Evolutionary conservation across 441 rosid genomes (phyloP), one percentile per base, ranked within the genome.

Genomic region (Raphanus hybrid): DNA sequence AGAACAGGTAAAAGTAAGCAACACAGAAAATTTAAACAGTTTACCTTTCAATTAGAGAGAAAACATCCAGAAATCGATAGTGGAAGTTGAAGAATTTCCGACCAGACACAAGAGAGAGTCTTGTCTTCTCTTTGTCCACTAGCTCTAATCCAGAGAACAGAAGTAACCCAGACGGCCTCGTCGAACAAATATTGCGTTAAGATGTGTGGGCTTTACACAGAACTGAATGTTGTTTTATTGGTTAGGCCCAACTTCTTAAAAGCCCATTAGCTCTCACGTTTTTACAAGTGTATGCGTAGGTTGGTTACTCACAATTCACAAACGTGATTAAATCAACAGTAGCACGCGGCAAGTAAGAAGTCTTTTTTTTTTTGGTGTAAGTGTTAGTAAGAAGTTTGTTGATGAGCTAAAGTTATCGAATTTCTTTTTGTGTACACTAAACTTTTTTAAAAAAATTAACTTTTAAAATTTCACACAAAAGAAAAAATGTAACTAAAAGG

Each of bases 41-140:
- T 45, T 3, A 71, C 76, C 76, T 45, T 59, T 32, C 54, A 34
- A 66, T 57, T 52, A 71, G 50, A 54, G n/a, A 70, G 59, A 69
- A 43, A 8, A 20, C 39, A 64, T 64, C 23, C 45, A 70, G 35
- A 64, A 76, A 41, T 45, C 55, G 26, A 41, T 0, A 32, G 23
- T 15, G 58, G 58, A 27, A 64, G 41, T 64, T 37, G 37, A 23
- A 27, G 45, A 76, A 45, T 4, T 65, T 59, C 64, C 10, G 68
- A 78, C 73, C 81, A 15, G 69, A 59, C 60, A 64, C 29, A 1
- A 1, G 0, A 69, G 8, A 32, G 62, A 15, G 58, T n/a, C 7
- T 43, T 37, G 32, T 39, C 64, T 41, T 59, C 7, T 29, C 29
- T 29, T 29, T n/a, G 32, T 20, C 62, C 63, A 23, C 18, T 29